Evolutionary conservation across 352 stramenopile genomes (phyloP).

Genomic region (Phytophthora nicotianae): DNA sequence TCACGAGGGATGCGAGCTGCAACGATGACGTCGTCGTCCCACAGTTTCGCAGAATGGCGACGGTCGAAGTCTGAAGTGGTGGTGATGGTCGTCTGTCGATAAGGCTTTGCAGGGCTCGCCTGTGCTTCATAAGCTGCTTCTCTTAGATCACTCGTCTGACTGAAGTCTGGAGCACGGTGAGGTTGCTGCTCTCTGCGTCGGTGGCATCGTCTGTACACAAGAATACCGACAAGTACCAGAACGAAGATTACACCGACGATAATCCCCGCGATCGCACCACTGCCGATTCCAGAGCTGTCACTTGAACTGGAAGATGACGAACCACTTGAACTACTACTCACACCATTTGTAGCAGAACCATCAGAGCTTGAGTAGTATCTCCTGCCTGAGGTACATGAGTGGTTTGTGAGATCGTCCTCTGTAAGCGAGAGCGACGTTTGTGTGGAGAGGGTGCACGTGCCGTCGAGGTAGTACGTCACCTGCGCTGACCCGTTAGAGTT

Average conservation of each 20-base stretch:
- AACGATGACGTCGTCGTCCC: constrained; percentile 48
- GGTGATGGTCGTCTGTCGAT: constrained; percentile 11
- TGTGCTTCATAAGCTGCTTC: constrained; percentile 25
- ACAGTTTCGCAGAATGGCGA: constrained; percentile 20
- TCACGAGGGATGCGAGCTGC: constrained; percentile 24
- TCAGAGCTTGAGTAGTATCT: constrained; percentile 35
- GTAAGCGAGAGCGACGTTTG: constrained; percentile 13
- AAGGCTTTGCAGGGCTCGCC: constrained; percentile 21
- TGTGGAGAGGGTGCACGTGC: constrained; percentile 9
- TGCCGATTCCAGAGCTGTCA: constrained; percentile 20
- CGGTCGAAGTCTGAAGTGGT: constrained; percentile 22
- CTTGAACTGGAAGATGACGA: constrained; percentile 15
- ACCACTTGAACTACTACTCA: constrained; percentile 1
- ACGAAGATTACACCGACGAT: constrained; percentile 24
- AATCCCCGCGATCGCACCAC: constrained; percentile 28
- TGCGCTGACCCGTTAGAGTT: constrained; percentile 32
- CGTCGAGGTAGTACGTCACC: constrained; percentile 34
- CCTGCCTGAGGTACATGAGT: constrained; percentile 13
- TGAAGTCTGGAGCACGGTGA: not conserved
- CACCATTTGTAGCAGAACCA: constrained; percentile 15
- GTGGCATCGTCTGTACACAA: constrained; percentile 17
- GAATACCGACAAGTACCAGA: constrained; percentile 16
- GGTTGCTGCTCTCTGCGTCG: constrained; percentile 1
- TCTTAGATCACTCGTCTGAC: constrained; percentile 6
- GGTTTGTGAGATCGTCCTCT: constrained; percentile 16